Percentiles rank a stretch among this genome's conserved stretches.
phyloP scores from a whole-genome alignment of 2,329 filamentous ascomycete species.

The Talaromyces sp. region DNA sequence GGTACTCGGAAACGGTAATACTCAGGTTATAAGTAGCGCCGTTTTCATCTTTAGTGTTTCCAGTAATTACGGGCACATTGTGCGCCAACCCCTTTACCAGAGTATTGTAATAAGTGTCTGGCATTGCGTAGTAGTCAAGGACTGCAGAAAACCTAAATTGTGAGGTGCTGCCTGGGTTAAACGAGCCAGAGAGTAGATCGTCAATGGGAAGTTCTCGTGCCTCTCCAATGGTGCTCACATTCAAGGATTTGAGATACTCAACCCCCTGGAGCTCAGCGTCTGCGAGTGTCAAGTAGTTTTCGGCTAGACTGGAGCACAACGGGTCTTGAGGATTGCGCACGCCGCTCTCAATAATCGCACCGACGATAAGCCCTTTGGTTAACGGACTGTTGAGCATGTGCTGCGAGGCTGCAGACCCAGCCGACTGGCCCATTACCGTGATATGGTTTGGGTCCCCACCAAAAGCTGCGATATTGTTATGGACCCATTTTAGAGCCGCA shows the following conservation, averaged over 20 bases:
- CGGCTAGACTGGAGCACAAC: background rate
- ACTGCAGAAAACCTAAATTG: background rate
- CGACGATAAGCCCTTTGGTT: background rate
- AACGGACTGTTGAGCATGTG: constrained; percentile 12
- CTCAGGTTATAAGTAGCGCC: constrained; percentile 18
- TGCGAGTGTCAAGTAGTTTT: background rate
- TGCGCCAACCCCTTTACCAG: constrained; percentile 18
- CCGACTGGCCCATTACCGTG: constrained; percentile 17
- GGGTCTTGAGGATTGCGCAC: background rate
- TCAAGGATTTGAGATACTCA: background rate
- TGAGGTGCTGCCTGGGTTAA: background rate
- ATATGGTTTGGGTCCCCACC: constrained; percentile 14
- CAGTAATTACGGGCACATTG: constrained; percentile 25
- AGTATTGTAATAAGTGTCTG: constrained; percentile 20
- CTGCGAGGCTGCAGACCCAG: constrained; percentile 13
- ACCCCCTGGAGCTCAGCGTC: background rate
- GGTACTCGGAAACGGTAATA: constrained; percentile 13
- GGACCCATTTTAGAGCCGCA: background rate
- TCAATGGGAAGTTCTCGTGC: background rate
- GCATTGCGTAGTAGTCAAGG: constrained; percentile 17
- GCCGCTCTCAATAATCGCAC: background rate
- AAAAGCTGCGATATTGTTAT: background rate
- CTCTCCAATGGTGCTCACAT: background rate
- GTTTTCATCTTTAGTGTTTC: constrained; percentile 25
- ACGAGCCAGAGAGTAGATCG: background rate